Base-by-base conservation (phyloP, 1,284 basidiomycete genomes). In the Vanrija humicola region DNA sequence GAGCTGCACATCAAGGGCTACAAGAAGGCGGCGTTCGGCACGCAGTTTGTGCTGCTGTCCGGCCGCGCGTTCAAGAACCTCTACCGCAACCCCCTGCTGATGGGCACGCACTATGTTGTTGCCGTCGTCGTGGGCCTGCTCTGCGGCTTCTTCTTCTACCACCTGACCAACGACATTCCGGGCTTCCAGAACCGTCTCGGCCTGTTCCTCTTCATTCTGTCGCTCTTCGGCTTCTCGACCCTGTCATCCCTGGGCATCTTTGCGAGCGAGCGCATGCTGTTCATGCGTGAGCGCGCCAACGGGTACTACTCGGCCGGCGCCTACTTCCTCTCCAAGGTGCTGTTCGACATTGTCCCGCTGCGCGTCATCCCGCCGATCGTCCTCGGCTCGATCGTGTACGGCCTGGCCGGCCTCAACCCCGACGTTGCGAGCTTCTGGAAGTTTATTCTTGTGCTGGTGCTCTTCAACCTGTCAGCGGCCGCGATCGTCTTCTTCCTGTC, bases 11-110 rank as follows among this genome's bases (percentile, higher is more conserved):
- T 42, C n/a, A 79, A 86, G 29, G 89, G 89, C 3, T 84, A 90
- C 69, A 87, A 88, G 75, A 83, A 90, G 56, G 95, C 93, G 3
- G 86, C 82, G 59, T 91, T 87, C 82, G 81, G 82, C 55, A 93
- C 88, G 19, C 95, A 98, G 78, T 96, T 98, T 73, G 83, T 83
- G 69, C 92, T 98, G 58, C 76, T 98, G 64, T 94, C 90, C 67
- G 92, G 93, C 21, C 78, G 95, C 55, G 93, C 94, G n/a, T 98
- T 98, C 82, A 98, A 98, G 83, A 98, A 98, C 71, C 76, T 98
- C 56, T 93, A 94, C 72, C 62, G 95, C 38, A 93, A 98, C 70
- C 94, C 95, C 0, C 87, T 93, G 55, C 77, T 98, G 52, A 83
- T 98, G 80, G 82, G 86, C 10, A 86, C 92, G 4, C 95, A 98